Base-by-base conservation (phyloP, 208 protist species). In the Leishmania gerbilli region DNA sequence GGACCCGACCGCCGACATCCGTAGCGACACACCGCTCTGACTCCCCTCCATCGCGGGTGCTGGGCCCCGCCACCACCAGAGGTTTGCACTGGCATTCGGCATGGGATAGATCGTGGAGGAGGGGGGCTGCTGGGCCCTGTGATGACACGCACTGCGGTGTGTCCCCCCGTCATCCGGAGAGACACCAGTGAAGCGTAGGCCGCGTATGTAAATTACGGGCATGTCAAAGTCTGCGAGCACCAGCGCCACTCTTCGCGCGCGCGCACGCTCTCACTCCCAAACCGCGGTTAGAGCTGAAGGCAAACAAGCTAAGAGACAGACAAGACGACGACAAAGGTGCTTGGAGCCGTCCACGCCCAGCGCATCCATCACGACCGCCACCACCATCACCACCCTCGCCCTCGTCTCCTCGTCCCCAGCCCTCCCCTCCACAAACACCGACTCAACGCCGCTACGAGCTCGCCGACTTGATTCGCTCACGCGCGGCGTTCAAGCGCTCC, bases 401-500 rank as follows among this genome's bases (percentile, higher is more conserved):
- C 6, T 19, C 9, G 8, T 34, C 42, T 19, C 68, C 40, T 31
- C 19, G 15, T n/a, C 9, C 68, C 34, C 21, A 27, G 40, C 65
- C 17, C 65, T 40, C 2, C 8, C 72, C 13, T 9, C 5, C 37
- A 77, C 72, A 27, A 13, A n/a, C 56, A 68, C 74, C 13, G 40
- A 19, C 56, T 13, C 17, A 34, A 17, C 31, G 55, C 24, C 5
- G 5, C 47, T 77, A 80, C 40, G 71, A 65, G 27, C 75, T 45
- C 5, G n/a, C 17, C n/a, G 83, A 81, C 53, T 67, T 82, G 34
- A 80, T 65, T 13, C 85, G 86, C 71, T 89, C 85, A 4, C 87
- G 75, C 34, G 94, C 90, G 24, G 76, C 49, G 34, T 89, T 60
- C 47, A 91, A 60, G 37, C 84, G 87, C 45, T 90, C 91, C 0